Evolutionary conservation across 257 asterid genomes (phyloP).

Genomic region (Solanum appendiculatum): DNA sequence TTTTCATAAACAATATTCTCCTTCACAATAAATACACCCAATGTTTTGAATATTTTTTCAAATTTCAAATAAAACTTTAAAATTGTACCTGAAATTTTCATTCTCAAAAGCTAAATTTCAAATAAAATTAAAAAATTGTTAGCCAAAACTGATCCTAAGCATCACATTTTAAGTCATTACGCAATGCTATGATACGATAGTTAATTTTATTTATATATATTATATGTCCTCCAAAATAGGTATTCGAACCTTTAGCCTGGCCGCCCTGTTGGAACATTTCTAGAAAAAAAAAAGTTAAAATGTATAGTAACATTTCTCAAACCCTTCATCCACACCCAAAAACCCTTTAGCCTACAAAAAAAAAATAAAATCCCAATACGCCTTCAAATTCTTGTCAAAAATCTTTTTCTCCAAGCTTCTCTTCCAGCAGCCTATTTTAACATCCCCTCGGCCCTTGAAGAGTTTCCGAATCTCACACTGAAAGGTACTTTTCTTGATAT

Average conservation of each 20-base stretch:
- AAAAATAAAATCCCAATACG: neutral
- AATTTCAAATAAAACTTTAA: too few relatives aligned
- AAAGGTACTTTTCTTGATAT: neutral
- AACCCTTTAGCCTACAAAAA: neutral
- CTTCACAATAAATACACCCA: too few relatives aligned
- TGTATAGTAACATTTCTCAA: neutral
- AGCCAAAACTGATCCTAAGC: neutral
- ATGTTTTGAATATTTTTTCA: too few relatives aligned
- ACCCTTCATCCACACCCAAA: neutral
- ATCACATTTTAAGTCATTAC: neutral
- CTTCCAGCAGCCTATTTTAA: neutral
- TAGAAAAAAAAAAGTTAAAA: neutral
- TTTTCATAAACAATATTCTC: too few relatives aligned
- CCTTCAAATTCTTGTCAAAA: neutral
- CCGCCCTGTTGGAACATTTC: neutral
- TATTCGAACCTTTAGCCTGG: neutral
- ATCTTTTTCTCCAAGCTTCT: conserved; percentile 6
- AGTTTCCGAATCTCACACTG: neutral
- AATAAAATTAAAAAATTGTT: too few relatives aligned
- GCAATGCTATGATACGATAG: neutral
- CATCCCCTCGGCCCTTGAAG: neutral
- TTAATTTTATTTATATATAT: too few relatives aligned
- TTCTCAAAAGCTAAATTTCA: too few relatives aligned
- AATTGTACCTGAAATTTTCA: too few relatives aligned
- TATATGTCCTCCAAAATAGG: neutral